Evolutionary conservation across 1,139 yeast genomes (phyloP), one percentile per base, ranked within the genome.

Genomic region (Yamadazyma diddensiae): DNA sequence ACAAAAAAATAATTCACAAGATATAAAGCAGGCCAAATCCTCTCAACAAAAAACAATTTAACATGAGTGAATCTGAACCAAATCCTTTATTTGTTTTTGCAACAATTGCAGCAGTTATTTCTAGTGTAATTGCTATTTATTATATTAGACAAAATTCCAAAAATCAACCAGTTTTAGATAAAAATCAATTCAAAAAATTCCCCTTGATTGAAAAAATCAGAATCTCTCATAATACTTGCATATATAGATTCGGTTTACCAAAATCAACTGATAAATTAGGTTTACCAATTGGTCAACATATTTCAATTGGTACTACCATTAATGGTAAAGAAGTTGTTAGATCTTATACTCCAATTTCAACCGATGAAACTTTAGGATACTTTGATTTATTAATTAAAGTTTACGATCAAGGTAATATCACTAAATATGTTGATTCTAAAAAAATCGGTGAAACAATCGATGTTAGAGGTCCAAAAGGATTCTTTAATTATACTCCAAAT

Each of bases 281-380:
- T 6, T 73, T 92, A 47, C 97, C 97, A 35, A 84, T 88, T 53
- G 98, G 98, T 35, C 97, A 92, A 65, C 96, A 88, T 56, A 81
- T 88, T 52, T 74, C 85, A 29, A 79, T 86, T 49, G 77, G 81
- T 21, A 92, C 95, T 28, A 68, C 64, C 24, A 59, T 59, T 26
- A 46, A 57, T 34, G 97, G 84, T 38, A 87, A 87, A 65, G 94
- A 86, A 52, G 72, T 90, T 37, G 80, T 86, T 34, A 78, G 97
- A 57, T 86, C 96, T 8, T 92, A 92, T 65, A 92, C 98, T 6
- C 98, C 98, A 33, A 83, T 90, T 43, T 82, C 96, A 20, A 74
- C 85, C 41, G 95, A 88, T 57, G 81, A 80, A 34, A 85, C 81
- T 52, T 73, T 79, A 50, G 98, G 98, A 24, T 79, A 76, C 65